Percentiles rank a stretch among this genome's conserved stretches.
These are phyloP conservation scores for Tilletia walkeri DNA, from an alignment of 1,284 basidiomycete species.

Conservation along the genomic window DNA sequence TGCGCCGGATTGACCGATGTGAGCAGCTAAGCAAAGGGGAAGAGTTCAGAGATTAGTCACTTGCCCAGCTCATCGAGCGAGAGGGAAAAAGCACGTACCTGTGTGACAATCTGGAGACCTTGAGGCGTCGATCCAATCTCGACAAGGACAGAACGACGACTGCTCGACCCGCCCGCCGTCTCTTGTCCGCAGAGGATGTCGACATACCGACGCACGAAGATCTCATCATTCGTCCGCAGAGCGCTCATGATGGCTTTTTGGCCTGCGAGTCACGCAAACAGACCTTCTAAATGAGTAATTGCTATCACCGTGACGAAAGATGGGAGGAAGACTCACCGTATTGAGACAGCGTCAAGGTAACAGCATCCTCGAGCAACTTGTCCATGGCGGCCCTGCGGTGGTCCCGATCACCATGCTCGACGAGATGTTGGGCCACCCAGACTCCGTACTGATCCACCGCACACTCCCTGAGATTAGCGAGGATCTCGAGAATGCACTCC, in stretches of 20 bases:
- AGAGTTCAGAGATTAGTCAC: too few species aligned
- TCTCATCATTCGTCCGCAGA: slow-evolving; percentile 36
- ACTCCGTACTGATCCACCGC: slow-evolving; percentile 53
- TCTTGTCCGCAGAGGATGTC: slow-evolving; percentile 36
- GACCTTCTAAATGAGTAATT: too few species aligned
- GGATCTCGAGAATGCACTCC: slow-evolving; percentile 46
- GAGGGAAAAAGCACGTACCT: slow-evolving; percentile 21
- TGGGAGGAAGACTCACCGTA: slow-evolving; percentile 33
- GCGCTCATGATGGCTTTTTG: slow-evolving; percentile 53
- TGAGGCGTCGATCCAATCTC: slow-evolving; percentile 48
- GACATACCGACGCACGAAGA: slow-evolving; percentile 38
- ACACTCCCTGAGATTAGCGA: slow-evolving; percentile 37
- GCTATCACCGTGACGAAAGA: too few species aligned
- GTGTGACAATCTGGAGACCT: slow-evolving; percentile 52
- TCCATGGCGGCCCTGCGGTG: slow-evolving; percentile 34
- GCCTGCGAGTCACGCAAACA: slow-evolving; percentile 19
- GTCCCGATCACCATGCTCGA: slow-evolving; percentile 42
- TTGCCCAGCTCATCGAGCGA: background rate
- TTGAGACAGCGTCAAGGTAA: slow-evolving; percentile 43
- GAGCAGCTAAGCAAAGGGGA: slow-evolving; percentile 34
- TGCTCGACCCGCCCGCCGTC: slow-evolving; percentile 21
- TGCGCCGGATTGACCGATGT: slow-evolving; percentile 39
- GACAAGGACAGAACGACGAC: slow-evolving; percentile 44
- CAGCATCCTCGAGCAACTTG: slow-evolving; percentile 32
- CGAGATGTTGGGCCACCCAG: slow-evolving; percentile 53